Evolutionary conservation across 2,329 filamentous ascomycete species (phyloP).

Genomic region (Raffaelea deltoideospora): DNA sequence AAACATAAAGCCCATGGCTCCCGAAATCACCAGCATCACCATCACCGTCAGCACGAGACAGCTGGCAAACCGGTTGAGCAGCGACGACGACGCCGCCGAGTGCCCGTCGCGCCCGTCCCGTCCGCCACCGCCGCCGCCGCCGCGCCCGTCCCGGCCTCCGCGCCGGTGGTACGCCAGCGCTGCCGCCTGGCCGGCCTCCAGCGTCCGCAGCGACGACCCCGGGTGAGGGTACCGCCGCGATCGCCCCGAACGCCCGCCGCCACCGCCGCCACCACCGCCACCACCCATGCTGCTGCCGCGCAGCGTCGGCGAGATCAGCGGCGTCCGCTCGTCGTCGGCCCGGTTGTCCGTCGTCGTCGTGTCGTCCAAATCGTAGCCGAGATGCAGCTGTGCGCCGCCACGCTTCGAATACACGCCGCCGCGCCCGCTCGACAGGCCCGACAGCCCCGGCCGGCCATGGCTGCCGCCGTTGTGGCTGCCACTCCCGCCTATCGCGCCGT

Average conservation of each 20-base stretch:
- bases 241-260: too few relatives aligned
- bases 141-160: too few relatives aligned
- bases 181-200: too few relatives aligned
- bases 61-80: slow-evolving; percentile 63
- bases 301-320: slow-evolving; percentile 51
- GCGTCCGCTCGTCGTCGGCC: slow-evolving; percentile 78
- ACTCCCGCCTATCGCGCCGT: too few relatives aligned
- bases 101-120: too few relatives aligned
- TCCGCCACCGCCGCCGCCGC: too few relatives aligned
- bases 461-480: too few relatives aligned
- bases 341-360: slow-evolving; percentile 39
- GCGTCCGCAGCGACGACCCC: too few relatives aligned
- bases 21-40: slow-evolving; percentile 67
- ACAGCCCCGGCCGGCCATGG: too few relatives aligned
- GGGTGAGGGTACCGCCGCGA: too few relatives aligned
- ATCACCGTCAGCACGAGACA: slow-evolving; percentile 75
- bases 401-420: slow-evolving; percentile 7
- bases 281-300: slow-evolving; percentile 37
- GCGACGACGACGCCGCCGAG: too few relatives aligned
- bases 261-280: slow-evolving; percentile 59
- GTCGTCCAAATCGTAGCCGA: slow-evolving; percentile 67
- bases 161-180: slow-evolving; percentile 35
- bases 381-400: slow-evolving; percentile 27
- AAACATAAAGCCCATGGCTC: slow-evolving; percentile 76
- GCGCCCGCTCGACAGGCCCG: slow-evolving; percentile 24